phyloP scores from a whole-genome alignment of 192 early-diverging fungal species.

The Coemansia umbellata region DNA sequence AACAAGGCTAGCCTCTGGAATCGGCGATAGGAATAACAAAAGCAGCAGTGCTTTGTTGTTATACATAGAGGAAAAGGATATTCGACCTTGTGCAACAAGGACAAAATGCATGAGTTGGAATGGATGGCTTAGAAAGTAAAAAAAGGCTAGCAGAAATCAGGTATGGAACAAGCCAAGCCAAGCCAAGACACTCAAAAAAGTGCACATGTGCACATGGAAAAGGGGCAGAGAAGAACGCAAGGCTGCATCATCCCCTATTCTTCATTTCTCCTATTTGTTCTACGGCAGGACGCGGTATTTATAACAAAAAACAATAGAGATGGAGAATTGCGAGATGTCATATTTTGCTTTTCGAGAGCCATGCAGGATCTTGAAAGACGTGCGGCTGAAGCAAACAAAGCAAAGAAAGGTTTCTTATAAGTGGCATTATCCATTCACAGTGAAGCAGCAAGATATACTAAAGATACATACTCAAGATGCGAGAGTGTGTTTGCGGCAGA shows the following conservation, averaged over 20 bases:
- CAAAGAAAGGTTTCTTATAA: neutral
- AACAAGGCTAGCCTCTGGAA: no score
- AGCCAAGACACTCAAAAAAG: neutral
- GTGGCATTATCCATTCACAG: no score
- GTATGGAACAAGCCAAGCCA: neutral
- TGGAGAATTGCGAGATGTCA: neutral
- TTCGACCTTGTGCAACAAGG: no score
- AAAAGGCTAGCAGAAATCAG: neutral
- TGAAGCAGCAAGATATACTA: neutral
- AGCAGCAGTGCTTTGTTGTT: no score
- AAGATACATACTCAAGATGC: constrained; percentile 26
- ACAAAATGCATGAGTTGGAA: no score
- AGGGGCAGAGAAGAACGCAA: neutral
- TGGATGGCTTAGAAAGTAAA: neutral
- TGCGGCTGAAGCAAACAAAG: neutral
- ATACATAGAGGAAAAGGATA: no score
- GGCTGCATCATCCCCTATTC: neutral
- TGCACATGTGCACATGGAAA: neutral
- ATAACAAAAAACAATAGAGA: neutral
- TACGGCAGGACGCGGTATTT: neutral
- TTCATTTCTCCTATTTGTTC: neutral
- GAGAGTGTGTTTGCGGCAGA: constrained; percentile 4
- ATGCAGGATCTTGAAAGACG: no score
- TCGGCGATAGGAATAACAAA: no score
- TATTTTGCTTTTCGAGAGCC: neutral